Evolutionary conservation across 805 yeast species (phyloP).

Genomic region (Candida yuanshanica): DNA sequence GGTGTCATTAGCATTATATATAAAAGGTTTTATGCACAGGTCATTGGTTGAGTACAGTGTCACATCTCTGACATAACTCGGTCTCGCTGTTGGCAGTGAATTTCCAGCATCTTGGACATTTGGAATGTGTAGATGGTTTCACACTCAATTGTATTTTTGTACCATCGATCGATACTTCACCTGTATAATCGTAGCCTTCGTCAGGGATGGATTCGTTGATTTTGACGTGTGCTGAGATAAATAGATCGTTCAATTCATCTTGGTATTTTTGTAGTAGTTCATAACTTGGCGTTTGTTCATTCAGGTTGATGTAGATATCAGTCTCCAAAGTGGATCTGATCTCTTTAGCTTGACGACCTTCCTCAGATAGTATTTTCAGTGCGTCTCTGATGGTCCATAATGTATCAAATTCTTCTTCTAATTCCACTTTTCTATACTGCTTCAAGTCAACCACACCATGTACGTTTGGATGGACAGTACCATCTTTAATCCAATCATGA

Average conservation of each 20-base stretch:
- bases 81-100: conserved; percentile 47
- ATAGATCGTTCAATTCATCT: conserved; percentile 47
- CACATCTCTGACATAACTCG: conserved; percentile 64
- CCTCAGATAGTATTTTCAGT: conserved; percentile 48
- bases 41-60: conserved; percentile 24
- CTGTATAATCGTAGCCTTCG: conserved; percentile 24
- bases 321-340: conserved; percentile 59
- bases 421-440: conserved; percentile 29
- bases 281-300: conserved; percentile 12
- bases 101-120: conserved; percentile 97
- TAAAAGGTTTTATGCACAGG: neutral
- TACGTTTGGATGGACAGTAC: conserved; percentile 13
- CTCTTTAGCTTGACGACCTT: conserved; percentile 42
- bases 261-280: conserved; percentile 14
- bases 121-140: conserved; percentile 40
- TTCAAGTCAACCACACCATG: conserved; percentile 13
- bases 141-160: conserved; percentile 32
- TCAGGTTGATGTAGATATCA: conserved; percentile 33
- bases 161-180: conserved; percentile 26
- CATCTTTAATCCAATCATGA: conserved; percentile 23
- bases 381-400: conserved; percentile 44
- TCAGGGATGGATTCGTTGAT: conserved; percentile 24
- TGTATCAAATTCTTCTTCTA: conserved; percentile 35
- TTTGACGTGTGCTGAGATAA: conserved; percentile 59
- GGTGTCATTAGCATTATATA: neutral